Conservation (phyloP, 2,329 filamentous ascomycete species). For the Aspergillus pseudotamarii region DNA sequence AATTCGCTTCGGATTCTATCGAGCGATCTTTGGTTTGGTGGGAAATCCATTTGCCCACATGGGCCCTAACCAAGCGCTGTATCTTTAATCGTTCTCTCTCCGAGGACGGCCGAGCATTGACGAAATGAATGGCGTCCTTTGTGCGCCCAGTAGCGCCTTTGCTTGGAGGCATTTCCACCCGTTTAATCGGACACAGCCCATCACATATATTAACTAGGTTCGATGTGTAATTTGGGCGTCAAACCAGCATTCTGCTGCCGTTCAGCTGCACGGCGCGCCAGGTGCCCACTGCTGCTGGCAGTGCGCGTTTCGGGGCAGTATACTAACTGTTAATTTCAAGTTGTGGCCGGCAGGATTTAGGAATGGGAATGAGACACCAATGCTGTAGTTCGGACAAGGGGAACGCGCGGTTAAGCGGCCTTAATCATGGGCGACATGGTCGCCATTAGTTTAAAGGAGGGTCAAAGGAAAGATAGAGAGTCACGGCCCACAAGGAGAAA, state of each 20-base stretch:
- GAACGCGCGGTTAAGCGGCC: neutral
- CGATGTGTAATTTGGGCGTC: slow-evolving; percentile 11
- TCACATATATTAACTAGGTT: slow-evolving; percentile 19
- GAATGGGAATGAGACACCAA: neutral
- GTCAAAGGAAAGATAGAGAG: neutral
- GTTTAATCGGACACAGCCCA: slow-evolving; percentile 10
- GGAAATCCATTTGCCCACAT: slow-evolving; percentile 41
- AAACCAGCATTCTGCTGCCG: slow-evolving; percentile 26
- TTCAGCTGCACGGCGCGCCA: neutral
- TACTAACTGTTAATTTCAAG: neutral
- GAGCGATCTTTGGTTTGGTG: slow-evolving; percentile 37
- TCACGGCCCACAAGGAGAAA: neutral
- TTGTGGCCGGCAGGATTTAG: neutral
- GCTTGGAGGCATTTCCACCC: slow-evolving; percentile 27
- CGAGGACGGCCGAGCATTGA: slow-evolving; percentile 36
- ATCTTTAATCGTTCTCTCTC: slow-evolving; percentile 31
- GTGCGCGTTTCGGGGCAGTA: neutral
- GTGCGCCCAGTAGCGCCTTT: slow-evolving; percentile 22
- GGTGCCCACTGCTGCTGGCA: neutral
- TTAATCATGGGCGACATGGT: neutral
- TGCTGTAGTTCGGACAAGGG: neutral
- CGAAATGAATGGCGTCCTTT: slow-evolving; percentile 35
- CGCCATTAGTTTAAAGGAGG: neutral
- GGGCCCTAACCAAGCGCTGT: slow-evolving; percentile 35
- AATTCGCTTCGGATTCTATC: slow-evolving; percentile 10